Base-by-base conservation (phyloP, 2,329 filamentous ascomycete genomes). In the Paecilomyces dactylethromorphus region DNA sequence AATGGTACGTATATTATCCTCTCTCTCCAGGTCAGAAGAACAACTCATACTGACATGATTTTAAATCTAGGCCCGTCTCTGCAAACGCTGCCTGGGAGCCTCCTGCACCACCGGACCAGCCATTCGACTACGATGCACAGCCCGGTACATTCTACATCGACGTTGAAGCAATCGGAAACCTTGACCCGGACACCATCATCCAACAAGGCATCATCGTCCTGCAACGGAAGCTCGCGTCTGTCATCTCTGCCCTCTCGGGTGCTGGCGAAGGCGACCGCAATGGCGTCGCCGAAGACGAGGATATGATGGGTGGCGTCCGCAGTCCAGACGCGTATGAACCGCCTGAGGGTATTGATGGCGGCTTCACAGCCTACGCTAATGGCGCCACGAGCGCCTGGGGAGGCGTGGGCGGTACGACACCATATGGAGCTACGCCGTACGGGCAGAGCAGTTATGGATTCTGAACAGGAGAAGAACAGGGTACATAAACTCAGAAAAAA, bases 101-200 rank as follows among this genome's bases (percentile, higher is more conserved):
- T 55, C 87, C 89, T 8, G 83, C 87, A 0, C 85, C 89, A 65
- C 89, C 94, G 64, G 91, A 91, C 65, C 90, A 95, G 67, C 84
- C 87, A 0, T 97, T 97, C 75, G 87, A 97, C 77, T 97, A 91
- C 75, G 88, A 96, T 67, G 93, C 92, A 10, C 84, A 88, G 22
- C 93, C 94, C 4, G 82, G 81, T 61, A 85, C 85, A 64, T 99
- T 97, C 81, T 99, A 97, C 80, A 89, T 93, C 69, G 92, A 97
- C 70, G 88, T 99, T 53, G 94, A 99, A 75, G 88, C 89, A 53
- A 87, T 90, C 39, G 94, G 94, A 35, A 90, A 87, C 67, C 85
- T 97, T 61, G 90, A 94, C 31, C 93, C 94, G 0, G 93, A 99
- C 69, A 84, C 86, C 62, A 94, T 97, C 66, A 86, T 99, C 56